Conservation (phyloP, 1,139 yeast genomes). For the Nakaseomyces sp. region DNA sequence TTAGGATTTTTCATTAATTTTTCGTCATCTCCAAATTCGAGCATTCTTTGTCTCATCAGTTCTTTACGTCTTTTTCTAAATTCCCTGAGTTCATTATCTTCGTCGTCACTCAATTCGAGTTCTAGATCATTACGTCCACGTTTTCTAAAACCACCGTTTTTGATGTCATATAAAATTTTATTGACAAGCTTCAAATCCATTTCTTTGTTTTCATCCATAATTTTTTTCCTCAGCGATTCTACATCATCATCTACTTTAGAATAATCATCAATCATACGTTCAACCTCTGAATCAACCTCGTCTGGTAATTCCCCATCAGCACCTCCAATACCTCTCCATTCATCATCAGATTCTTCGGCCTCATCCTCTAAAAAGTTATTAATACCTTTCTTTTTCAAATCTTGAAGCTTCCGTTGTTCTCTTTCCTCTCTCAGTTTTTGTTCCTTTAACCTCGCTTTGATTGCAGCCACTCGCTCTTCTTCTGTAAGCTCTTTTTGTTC, state of each 20-base stretch:
- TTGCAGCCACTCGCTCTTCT: conserved; percentile 5
- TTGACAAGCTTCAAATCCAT: conserved; percentile 65
- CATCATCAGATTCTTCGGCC: conserved; percentile 96
- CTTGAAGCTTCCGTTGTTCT: conserved; percentile 36
- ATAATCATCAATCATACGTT: conserved; percentile 70
- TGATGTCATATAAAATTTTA: conserved; percentile 69
- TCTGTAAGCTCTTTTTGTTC: conserved; percentile 8
- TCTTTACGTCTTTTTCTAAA: conserved; percentile 41
- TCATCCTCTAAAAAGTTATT: conserved; percentile 40
- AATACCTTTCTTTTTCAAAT: conserved; percentile 29
- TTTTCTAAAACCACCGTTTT: conserved; percentile 70
- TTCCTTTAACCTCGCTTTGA: conserved; percentile 7
- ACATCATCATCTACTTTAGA: conserved; percentile 51
- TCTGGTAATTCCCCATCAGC: conserved; percentile 63
- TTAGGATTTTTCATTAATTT: conserved; percentile 47
- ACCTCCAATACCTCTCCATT: conserved; percentile 89
- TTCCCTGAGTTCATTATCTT: conserved; percentile 46
- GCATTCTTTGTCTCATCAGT: conserved; percentile 47
- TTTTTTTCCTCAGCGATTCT: conserved; percentile 50
- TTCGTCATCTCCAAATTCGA: conserved; percentile 42
- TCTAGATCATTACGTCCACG: conserved; percentile 51
- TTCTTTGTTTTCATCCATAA: conserved; percentile 59
- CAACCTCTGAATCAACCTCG: conserved; percentile 67
- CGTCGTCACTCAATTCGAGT: conserved; percentile 57
- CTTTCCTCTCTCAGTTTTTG: conserved; percentile 34